A percentile compares a stretch with the other conserved stretches of the same genome.
Conservation (phyloP, 176 grass and related monocot genomes). For the Oropetium thomaeum region DNA sequence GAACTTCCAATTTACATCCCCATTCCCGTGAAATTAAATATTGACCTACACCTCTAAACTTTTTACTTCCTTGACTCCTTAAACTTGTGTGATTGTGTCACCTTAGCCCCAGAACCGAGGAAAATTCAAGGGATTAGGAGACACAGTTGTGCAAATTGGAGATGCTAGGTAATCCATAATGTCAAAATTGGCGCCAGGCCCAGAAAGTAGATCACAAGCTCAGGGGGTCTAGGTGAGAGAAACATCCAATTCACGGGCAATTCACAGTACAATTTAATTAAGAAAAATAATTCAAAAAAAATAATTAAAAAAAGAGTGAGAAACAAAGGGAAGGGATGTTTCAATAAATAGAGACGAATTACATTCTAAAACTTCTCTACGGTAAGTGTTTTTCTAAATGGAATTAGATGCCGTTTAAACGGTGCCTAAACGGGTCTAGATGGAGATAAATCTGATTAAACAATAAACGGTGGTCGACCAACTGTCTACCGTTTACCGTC, state of each 20-base stretch:
- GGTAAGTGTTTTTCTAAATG: too few species aligned
- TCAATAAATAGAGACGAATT: background rate
- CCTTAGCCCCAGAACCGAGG: background rate
- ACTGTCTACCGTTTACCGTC: too few species aligned
- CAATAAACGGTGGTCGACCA: too few species aligned
- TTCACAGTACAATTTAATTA: background rate
- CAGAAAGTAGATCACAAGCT: background rate
- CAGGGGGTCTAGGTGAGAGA: background rate
- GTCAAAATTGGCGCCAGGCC: too few species aligned
- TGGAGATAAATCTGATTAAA: too few species aligned
- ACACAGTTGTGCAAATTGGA: background rate
- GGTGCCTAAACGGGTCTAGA: too few species aligned
- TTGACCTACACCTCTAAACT: background rate
- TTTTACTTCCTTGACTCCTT: background rate
- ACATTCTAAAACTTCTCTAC: background rate
- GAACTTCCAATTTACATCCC: background rate
- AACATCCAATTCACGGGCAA: too few species aligned
- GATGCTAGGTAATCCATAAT: too few species aligned
- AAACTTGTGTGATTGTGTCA: background rate
- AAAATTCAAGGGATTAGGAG: background rate
- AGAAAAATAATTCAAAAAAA: too few species aligned
- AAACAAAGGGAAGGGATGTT: background rate
- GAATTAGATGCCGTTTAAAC: too few species aligned
- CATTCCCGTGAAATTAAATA: background rate
- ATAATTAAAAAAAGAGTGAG: slow-evolving; percentile 35